Conservation (phyloP, 129 eudicot species). For the Daucus carota region DNA sequence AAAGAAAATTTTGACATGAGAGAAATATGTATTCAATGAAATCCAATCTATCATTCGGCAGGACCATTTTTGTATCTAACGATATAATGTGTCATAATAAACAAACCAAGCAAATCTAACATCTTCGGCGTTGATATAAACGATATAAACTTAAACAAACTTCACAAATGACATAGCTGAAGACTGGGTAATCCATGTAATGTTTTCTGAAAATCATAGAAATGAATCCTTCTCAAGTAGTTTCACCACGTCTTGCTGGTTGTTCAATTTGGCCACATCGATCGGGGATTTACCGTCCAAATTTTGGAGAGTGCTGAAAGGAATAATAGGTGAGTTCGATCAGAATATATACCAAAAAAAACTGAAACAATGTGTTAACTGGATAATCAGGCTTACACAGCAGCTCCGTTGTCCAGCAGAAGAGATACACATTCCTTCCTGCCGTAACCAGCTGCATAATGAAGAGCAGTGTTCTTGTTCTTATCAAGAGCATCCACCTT, state of each 20-base stretch:
- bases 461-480: constrained; percentile 95
- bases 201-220: constrained; percentile 30
- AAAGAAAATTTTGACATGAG: too few relatives aligned
- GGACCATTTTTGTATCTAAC: too few relatives aligned
- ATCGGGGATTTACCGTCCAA: constrained; percentile 90
- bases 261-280: constrained; percentile 85
- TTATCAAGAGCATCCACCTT: constrained; percentile 91
- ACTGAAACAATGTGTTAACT: not conserved
- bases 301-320: constrained; percentile 78
- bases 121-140: not conserved
- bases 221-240: constrained; percentile 90
- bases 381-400: constrained; percentile 58
- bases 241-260: constrained; percentile 63
- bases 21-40: too few relatives aligned
- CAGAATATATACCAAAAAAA: not conserved
- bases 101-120: constrained; percentile 3
- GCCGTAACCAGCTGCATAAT: constrained; percentile 96
- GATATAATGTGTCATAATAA: not conserved
- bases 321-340: not conserved
- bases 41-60: too few relatives aligned
- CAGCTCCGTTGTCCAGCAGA: constrained; percentile 80
- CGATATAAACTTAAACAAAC: not conserved
- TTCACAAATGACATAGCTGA: not conserved
- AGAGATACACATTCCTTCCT: constrained; percentile 93
- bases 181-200: not conserved